Evolutionary conservation across 352 stramenopile genomes (phyloP).

Genomic region (Globisporangium perplexum): DNA sequence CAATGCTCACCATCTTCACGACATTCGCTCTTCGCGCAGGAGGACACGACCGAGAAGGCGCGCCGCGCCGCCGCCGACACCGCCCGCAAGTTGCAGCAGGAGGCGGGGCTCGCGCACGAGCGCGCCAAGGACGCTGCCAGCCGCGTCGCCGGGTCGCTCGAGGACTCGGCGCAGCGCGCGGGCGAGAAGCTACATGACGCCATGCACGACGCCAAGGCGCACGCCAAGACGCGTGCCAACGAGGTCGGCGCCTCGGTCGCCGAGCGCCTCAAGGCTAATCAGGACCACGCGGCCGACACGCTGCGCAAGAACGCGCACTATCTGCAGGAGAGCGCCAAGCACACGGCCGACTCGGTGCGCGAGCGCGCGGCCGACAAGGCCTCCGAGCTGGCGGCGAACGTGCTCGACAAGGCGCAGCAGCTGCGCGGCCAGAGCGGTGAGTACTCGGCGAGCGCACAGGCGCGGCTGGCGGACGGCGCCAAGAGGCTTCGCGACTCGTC

Average conservation of each 20-base stretch:
- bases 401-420: conserved; percentile 13
- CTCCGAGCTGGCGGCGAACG: conserved; percentile 6
- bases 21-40: not conserved
- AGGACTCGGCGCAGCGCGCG: conserved; percentile 10
- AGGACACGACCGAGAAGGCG: conserved; percentile 6
- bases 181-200: conserved; percentile 26
- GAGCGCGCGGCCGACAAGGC: conserved; percentile 11
- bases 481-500: conserved; percentile 50
- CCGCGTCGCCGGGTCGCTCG: conserved; percentile 1
- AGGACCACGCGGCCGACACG: conserved; percentile 31
- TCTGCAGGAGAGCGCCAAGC: conserved; percentile 31
- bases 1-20: too few relatives aligned
- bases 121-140: conserved; percentile 13
- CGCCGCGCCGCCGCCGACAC: conserved; percentile 6
- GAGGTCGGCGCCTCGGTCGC: conserved; percentile 5
- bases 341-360: conserved; percentile 21
- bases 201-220: conserved; percentile 19
- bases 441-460: conserved; percentile 22
- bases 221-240: conserved; percentile 16
- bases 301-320: conserved; percentile 40
- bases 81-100: conserved; percentile 13
- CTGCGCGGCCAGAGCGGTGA: conserved; percentile 18
- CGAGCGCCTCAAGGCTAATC: conserved; percentile 21
- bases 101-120: conserved; percentile 3
- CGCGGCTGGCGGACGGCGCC: conserved; percentile 31